A percentile compares a stretch with the other conserved stretches of the same genome.
These are phyloP conservation scores for Metarhizium robertsii DNA, from an alignment of 2,329 filamentous ascomycete genomes.

Conservation along the genomic window DNA sequence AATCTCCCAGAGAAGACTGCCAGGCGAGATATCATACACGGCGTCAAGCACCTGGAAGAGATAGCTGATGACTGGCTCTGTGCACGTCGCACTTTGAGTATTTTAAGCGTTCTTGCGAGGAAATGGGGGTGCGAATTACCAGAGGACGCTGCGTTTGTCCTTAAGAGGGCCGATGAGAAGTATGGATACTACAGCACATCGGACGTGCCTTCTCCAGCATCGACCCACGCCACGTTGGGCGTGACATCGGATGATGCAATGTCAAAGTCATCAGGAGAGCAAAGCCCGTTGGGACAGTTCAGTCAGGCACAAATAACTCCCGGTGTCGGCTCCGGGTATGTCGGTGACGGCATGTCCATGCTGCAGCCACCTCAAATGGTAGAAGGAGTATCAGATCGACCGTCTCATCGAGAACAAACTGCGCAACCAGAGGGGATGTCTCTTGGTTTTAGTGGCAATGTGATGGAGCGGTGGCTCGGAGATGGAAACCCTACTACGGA, in stretches of 20 bases:
- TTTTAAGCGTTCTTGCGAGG: conserved; percentile 74
- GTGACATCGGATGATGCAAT: conserved; percentile 18
- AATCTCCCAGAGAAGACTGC: conserved; percentile 91
- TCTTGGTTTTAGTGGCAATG: conserved; percentile 12
- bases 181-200: conserved; percentile 63
- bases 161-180: conserved; percentile 70
- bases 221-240: conserved; percentile 22
- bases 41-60: conserved; percentile 85
- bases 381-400: background rate
- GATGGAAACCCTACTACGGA: background rate
- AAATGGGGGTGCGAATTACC: conserved; percentile 87
- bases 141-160: conserved; percentile 66
- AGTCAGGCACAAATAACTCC: conserved; percentile 16
- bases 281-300: conserved; percentile 26
- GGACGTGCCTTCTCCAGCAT: conserved; percentile 47
- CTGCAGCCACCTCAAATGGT: conserved; percentile 6
- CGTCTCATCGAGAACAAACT: background rate
- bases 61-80: conserved; percentile 94
- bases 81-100: conserved; percentile 73
- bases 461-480: conserved; percentile 17
- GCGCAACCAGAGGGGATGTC: conserved; percentile 6
- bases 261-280: conserved; percentile 17
- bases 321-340: background rate
- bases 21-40: conserved; percentile 79
- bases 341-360: conserved; percentile 8